Conservation (phyloP, 75 land plant species). For the Chamaecyparis obtusa region DNA sequence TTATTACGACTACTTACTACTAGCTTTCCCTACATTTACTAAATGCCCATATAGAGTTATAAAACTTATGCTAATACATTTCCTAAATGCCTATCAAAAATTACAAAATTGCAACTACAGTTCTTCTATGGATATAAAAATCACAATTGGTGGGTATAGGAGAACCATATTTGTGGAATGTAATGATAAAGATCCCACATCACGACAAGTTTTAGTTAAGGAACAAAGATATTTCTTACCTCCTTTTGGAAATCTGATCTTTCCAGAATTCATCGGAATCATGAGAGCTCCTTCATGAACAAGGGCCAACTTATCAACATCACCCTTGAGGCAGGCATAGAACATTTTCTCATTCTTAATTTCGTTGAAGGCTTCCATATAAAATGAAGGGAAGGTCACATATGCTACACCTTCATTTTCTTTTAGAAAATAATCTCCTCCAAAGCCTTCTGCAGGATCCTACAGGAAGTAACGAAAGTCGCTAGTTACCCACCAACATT, state of each 20-base stretch:
- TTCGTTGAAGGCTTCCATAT: background rate
- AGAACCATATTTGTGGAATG: background rate
- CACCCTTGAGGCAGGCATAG: background rate
- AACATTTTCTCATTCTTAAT: background rate
- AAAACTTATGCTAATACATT: too few species aligned
- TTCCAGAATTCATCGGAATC: background rate
- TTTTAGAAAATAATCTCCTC: background rate
- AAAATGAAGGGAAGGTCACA: background rate
- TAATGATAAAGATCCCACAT: background rate
- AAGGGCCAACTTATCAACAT: background rate
- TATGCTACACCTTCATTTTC: background rate
- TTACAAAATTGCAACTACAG: too few species aligned
- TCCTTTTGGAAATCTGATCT: background rate
- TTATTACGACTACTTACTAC: too few species aligned
- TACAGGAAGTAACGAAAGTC: background rate
- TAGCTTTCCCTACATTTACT: too few species aligned
- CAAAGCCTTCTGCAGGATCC: background rate
- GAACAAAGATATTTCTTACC: background rate
- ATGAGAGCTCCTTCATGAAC: background rate
- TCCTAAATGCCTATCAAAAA: too few species aligned
- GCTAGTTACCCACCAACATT: background rate
- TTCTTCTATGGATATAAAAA: background rate
- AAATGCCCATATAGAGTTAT: too few species aligned
- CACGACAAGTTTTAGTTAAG: too few species aligned
- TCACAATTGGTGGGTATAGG: background rate